Evolutionary conservation across 495 filamentous ascomycete genomes (phyloP), one percentile per base, ranked within the genome.

Genomic region (Saxophila tyrrhenica): DNA sequence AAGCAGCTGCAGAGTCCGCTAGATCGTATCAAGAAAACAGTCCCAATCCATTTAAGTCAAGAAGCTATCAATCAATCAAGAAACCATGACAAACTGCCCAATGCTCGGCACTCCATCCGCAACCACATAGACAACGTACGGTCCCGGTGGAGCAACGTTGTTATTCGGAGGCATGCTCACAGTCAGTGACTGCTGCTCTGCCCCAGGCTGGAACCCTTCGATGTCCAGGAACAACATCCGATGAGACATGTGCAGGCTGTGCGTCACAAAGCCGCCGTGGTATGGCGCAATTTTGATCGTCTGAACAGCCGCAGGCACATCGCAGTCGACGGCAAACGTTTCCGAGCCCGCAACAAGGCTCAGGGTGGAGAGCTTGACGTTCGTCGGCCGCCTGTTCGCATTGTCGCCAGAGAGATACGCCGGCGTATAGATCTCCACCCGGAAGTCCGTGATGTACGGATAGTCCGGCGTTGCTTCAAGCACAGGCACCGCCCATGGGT

Each of bases 181-280:
- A 1, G 58, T 73, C 44, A 83, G 23, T 0, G 57, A 68, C 62
- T 83, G 78, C 48, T 57, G 66, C 21, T 58, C 59, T 5, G 9
- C 20, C 10, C 72, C 75, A 2, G 70, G 48, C 19, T 32, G 47
- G 61, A 70, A 81, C n/a, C 73, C 74, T n/a, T 62, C 66, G 21
- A 62, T 67, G 50, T 81, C 78, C n/a, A 83, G 66, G 54, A 73
- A 70, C 23, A 76, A 50, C 72, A 81, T 77, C 2, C 80, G 76
- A 46, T 81, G 78, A 35, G 77, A 78, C 80, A 83, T 82, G 60
- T 83, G 80, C 29, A 83, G 59, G 23, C 69, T 73, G 60, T 83
- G 79, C 29, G 80, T 83, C 39, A 81, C 74, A 53, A 78, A 83
- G 8, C 78, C 80, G 39, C 78, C 77, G 62, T 81, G 72, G 63